Evolutionary conservation across 371 early-diverging fungal species (phyloP).

Genomic region (Rhizomucor miehei): DNA sequence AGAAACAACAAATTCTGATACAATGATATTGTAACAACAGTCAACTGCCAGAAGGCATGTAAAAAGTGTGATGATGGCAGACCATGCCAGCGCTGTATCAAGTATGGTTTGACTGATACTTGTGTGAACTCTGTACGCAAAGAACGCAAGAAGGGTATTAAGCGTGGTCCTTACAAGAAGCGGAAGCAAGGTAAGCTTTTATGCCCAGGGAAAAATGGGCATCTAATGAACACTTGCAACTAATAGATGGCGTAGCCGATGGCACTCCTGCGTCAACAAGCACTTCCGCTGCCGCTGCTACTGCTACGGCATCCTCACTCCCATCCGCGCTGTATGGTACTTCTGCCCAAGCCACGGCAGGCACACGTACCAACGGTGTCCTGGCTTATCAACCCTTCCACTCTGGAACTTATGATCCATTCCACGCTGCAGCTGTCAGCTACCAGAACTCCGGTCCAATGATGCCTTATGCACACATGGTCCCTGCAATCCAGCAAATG

Average conservation of each 20-base stretch:
- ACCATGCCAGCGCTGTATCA: constrained; percentile 4
- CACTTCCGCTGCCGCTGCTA: background rate
- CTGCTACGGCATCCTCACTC: constrained; percentile 12
- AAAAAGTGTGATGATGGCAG: constrained; percentile 8
- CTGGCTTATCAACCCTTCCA: constrained; percentile 38
- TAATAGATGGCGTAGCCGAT: constrained; percentile 6
- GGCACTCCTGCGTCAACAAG: constrained; percentile 32
- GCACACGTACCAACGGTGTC: constrained; percentile 27
- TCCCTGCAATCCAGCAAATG: constrained; percentile 29
- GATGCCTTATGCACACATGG: constrained; percentile 39
- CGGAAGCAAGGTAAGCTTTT: constrained; percentile 1
- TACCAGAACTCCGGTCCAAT: constrained; percentile 16
- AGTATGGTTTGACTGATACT: background rate
- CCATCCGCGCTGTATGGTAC: constrained; percentile 24
- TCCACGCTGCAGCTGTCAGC: constrained; percentile 18
- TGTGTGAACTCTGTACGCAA: constrained; percentile 2
- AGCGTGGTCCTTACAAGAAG: constrained; percentile 6
- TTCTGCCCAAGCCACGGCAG: constrained; percentile 13
- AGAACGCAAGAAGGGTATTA: constrained; percentile 2
- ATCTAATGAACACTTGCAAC: too few relatives aligned
- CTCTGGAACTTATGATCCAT: constrained; percentile 27
- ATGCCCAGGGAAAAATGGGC: too few relatives aligned
- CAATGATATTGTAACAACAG: background rate
- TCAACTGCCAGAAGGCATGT: constrained; percentile 7
- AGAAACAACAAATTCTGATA: too few relatives aligned